A percentile compares a stretch with the other conserved stretches of the same genome.
These are phyloP conservation scores for Tolypocladium ovalisporum DNA, from an alignment of 2,329 filamentous ascomycete species.

Conservation along the genomic window DNA sequence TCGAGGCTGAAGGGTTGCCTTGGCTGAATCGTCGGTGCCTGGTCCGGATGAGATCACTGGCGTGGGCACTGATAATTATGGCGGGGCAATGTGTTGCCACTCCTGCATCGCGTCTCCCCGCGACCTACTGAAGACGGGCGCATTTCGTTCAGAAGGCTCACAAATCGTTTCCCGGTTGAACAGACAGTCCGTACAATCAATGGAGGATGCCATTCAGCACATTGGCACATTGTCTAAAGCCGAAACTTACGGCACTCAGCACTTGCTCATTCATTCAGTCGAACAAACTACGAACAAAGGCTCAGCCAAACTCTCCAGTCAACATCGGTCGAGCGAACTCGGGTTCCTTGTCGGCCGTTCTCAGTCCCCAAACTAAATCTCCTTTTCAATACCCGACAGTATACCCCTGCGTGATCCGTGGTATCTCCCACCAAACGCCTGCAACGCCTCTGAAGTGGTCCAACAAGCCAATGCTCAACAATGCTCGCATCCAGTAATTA, in stretches of 20 bases:
- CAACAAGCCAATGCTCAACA: constrained; percentile 17
- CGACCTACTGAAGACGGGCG: background rate
- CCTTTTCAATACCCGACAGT: constrained; percentile 11
- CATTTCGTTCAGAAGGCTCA: background rate
- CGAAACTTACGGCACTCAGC: background rate
- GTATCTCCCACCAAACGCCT: constrained; percentile 27
- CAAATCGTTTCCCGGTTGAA: background rate
- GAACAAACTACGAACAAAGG: background rate
- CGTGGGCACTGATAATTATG: background rate
- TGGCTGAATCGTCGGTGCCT: background rate
- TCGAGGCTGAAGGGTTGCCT: background rate
- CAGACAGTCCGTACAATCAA: background rate
- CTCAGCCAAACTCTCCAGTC: background rate
- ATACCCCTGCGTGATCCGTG: constrained; percentile 18
- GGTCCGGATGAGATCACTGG: background rate
- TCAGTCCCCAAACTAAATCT: background rate
- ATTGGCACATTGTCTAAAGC: too few species aligned
- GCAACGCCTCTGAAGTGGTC: constrained; percentile 20
- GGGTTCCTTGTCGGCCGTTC: background rate
- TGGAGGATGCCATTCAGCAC: too few species aligned
- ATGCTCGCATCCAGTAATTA: constrained; percentile 22
- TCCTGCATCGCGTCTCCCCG: background rate
- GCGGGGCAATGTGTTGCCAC: background rate
- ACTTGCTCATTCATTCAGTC: background rate
- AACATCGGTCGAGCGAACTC: background rate